Percentiles rank a stretch among this genome's conserved stretches.
Evolutionary conservation across 805 yeast species (phyloP).

Genomic region (Hanseniaspora pseudoguilliermondii): DNA sequence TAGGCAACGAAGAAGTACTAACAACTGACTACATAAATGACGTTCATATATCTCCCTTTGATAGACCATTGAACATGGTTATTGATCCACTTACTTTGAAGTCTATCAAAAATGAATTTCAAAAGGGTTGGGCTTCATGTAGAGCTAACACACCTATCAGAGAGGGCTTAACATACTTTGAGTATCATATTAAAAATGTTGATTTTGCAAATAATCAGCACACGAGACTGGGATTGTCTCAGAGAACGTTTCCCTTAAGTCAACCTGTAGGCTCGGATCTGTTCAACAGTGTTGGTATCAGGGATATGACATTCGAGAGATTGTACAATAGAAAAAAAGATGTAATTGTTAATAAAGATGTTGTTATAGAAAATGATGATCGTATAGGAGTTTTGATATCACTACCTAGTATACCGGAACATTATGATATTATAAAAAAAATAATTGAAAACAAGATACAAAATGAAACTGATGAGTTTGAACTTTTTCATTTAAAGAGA

Average conservation of each 20-base stretch:
- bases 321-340: slow-evolving; percentile 38
- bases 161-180: slow-evolving; percentile 44
- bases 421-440: slow-evolving; percentile 30
- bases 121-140: slow-evolving; percentile 12
- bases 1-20: slow-evolving; percentile 35
- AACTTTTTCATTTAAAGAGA: slow-evolving; percentile 17
- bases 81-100: not conserved
- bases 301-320: slow-evolving; percentile 65
- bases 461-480: slow-evolving; percentile 12
- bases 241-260: slow-evolving; percentile 80
- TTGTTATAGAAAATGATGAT: slow-evolving; percentile 54
- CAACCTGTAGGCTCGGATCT: slow-evolving; percentile 95
- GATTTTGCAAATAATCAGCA: slow-evolving; percentile 32
- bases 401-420: slow-evolving; percentile 45
- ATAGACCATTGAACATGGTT: not conserved
- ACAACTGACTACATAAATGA: not conserved
- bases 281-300: slow-evolving; percentile 69
- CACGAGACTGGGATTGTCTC: slow-evolving; percentile 69
- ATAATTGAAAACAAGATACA: slow-evolving; percentile 27
- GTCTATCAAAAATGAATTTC: not conserved
- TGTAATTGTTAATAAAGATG: slow-evolving; percentile 37
- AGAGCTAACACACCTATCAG: slow-evolving; percentile 11
- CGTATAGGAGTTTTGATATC: slow-evolving; percentile 64
- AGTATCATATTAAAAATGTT: slow-evolving; percentile 1
- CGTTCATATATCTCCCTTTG: slow-evolving; percentile 5